Evolutionary conservation across 1,284 basidiomycete species (phyloP).

Genomic region (Cutaneotrichosporon mucoides): DNA sequence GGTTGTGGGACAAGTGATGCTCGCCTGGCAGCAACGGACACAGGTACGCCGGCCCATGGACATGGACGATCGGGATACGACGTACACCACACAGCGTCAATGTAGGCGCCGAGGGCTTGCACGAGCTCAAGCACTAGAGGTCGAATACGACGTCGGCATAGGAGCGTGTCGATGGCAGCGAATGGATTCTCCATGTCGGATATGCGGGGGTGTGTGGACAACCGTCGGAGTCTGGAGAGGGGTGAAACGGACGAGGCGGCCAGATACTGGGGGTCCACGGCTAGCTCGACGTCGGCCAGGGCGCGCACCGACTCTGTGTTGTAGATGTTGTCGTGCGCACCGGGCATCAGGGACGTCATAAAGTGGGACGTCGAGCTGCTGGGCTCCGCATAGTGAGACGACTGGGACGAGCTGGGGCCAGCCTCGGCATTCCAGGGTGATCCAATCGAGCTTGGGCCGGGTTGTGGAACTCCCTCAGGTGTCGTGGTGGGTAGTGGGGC

Average conservation of each 20-base stretch:
- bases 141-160: conserved; percentile 36
- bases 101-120: conserved; percentile 39
- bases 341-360: not conserved
- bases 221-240: conserved; percentile 6
- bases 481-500: too few species aligned
- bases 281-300: conserved; percentile 42
- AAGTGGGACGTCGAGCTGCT: not conserved
- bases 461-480: too few species aligned
- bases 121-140: conserved; percentile 43
- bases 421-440: conserved; percentile 3
- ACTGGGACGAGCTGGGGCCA: not conserved
- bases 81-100: conserved; percentile 40
- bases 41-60: conserved; percentile 18
- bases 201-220: conserved; percentile 34
- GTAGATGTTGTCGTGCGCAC: conserved; percentile 24
- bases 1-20: not conserved
- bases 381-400: not conserved
- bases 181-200: conserved; percentile 39
- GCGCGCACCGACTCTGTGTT: conserved; percentile 39
- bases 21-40: not conserved
- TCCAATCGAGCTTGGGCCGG: not conserved
- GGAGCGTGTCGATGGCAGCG: conserved; percentile 26
- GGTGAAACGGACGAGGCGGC: conserved; percentile 8
- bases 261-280: conserved; percentile 33
- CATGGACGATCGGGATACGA: conserved; percentile 20